phyloP scores from a whole-genome alignment of 2,329 filamentous ascomycete genomes.

The Verticillium nonalfalfae region DNA sequence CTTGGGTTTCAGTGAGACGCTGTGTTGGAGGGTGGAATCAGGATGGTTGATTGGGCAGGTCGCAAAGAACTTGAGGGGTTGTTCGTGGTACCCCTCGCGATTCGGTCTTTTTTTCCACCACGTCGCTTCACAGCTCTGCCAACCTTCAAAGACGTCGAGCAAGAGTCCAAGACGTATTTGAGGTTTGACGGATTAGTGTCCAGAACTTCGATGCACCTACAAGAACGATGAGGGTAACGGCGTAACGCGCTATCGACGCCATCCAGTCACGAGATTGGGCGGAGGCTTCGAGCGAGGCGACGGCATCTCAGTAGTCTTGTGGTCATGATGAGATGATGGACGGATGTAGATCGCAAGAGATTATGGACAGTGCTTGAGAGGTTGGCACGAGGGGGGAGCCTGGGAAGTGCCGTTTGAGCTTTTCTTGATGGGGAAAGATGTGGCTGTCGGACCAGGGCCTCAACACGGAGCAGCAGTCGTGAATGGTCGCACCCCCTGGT shows the following conservation, averaged over 20 bases:
- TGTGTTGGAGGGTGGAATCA: not conserved
- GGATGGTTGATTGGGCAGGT: not conserved
- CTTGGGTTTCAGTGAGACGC: not conserved
- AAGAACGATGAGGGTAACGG: not conserved
- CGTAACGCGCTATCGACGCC: not conserved
- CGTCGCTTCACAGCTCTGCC: not conserved
- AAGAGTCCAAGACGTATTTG: too few species aligned
- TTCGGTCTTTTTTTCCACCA: not conserved
- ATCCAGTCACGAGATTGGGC: not conserved
- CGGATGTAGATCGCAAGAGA: not conserved
- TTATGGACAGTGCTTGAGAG: not conserved
- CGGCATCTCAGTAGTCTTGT: not conserved
- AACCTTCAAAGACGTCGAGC: too few species aligned
- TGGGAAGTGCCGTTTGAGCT: slow-evolving; percentile 2
- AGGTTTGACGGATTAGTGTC: not conserved
- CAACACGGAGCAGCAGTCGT: not conserved
- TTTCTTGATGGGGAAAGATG: slow-evolving; percentile 1
- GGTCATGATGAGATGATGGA: not conserved
- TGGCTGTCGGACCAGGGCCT: not conserved
- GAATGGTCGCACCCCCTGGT: not conserved
- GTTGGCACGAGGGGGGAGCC: not conserved
- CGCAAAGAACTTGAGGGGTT: not conserved
- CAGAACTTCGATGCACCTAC: too few species aligned
- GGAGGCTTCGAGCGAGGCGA: not conserved
- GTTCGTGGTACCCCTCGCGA: not conserved